phyloP scores from a whole-genome alignment of 192 early-diverging fungal species.

The Linnemannia exigua region DNA sequence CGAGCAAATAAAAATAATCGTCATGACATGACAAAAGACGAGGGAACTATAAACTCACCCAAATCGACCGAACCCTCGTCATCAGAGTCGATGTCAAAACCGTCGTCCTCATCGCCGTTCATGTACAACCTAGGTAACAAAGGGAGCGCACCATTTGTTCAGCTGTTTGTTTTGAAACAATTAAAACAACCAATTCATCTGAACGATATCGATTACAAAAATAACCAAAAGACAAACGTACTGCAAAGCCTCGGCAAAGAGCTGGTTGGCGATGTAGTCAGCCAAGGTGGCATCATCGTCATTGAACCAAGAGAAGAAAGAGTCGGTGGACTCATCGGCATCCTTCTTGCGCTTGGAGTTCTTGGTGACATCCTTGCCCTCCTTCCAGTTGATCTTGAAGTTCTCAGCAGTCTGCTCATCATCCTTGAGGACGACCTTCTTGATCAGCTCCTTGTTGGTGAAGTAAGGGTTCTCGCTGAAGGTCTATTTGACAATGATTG shows the following conservation, averaged over 20 bases:
- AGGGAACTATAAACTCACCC: conserved; percentile 25
- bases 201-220: neutral
- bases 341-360: conserved; percentile 57
- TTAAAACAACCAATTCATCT: neutral
- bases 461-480: conserved; percentile 72
- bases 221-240: conserved; percentile 11
- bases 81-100: conserved; percentile 34
- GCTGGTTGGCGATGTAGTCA: conserved; percentile 34
- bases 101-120: conserved; percentile 20
- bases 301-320: conserved; percentile 47
- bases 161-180: neutral
- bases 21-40: neutral
- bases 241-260: conserved; percentile 43
- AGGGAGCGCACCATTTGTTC: neutral
- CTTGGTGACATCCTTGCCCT: conserved; percentile 66
- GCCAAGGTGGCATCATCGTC: conserved; percentile 35
- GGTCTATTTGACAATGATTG: conserved; percentile 13
- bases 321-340: conserved; percentile 54
- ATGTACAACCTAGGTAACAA: conserved; percentile 1
- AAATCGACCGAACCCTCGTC: conserved; percentile 38
- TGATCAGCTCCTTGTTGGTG: conserved; percentile 65
- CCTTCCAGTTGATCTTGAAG: conserved; percentile 69
- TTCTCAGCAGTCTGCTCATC: conserved; percentile 19
- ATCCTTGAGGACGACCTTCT: conserved; percentile 61
- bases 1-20: neutral